phyloP scores from a whole-genome alignment of 208 protist species.

The Crithidia acanthocephali region DNA sequence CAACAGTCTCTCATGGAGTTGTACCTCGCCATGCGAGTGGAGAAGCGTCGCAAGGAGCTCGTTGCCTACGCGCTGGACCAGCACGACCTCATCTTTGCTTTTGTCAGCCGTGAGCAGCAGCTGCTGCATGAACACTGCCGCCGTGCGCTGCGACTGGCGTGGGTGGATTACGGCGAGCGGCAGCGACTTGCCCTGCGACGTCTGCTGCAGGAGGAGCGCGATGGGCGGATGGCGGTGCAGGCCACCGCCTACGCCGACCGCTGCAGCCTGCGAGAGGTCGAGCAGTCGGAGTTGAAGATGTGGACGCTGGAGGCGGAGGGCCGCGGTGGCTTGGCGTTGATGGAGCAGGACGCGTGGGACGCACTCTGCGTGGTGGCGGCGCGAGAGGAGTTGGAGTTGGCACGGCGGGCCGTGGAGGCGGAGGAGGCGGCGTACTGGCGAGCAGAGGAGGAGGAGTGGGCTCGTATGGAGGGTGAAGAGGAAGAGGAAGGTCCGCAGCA shows the following conservation, averaged over 20 bases:
- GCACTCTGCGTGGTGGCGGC: constrained; percentile 21
- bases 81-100: constrained; percentile 58
- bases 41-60: constrained; percentile 50
- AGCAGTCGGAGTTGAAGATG: constrained; percentile 1
- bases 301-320: constrained; percentile 27
- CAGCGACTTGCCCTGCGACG: constrained; percentile 27
- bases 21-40: constrained; percentile 50
- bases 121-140: constrained; percentile 19
- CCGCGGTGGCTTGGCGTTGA: constrained; percentile 1
- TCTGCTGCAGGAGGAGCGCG: constrained; percentile 48
- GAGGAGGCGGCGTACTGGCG: constrained; percentile 48
- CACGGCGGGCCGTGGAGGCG: constrained; percentile 24
- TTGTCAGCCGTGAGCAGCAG: constrained; percentile 20
- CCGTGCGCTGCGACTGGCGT: constrained; percentile 18
- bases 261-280: not conserved
- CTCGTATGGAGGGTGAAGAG: constrained; percentile 12
- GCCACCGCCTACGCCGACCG: constrained; percentile 25
- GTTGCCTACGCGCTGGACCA: constrained; percentile 51
- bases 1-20: constrained; percentile 28
- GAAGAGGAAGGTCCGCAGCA: not conserved
- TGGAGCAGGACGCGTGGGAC: constrained; percentile 30
- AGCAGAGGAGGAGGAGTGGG: constrained; percentile 46
- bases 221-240: constrained; percentile 48
- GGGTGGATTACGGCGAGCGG: constrained; percentile 31
- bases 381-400: constrained; percentile 23